phyloP scores from a whole-genome alignment of 2,329 filamentous ascomycete genomes.

The Amauroascus verrucosus region DNA sequence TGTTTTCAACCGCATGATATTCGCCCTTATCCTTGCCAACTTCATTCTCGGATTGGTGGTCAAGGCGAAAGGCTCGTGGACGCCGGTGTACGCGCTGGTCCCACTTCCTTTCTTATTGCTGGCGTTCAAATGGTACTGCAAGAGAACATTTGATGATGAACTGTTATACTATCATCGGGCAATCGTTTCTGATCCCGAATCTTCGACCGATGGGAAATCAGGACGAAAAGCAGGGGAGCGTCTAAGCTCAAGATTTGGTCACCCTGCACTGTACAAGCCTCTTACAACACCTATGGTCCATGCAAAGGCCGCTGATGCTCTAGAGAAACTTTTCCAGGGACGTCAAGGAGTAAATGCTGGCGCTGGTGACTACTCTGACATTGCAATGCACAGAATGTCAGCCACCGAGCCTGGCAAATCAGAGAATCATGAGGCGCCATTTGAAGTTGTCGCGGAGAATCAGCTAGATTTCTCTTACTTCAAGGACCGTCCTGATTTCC shows the following conservation, averaged over 20 bases:
- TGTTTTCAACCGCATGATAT: constrained; percentile 84
- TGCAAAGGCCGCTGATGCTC: constrained; percentile 73
- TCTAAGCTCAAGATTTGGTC: constrained; percentile 70
- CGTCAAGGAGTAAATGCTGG: constrained; percentile 57
- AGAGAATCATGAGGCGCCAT: constrained; percentile 50
- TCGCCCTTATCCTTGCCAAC: constrained; percentile 68
- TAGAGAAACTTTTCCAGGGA: constrained; percentile 77
- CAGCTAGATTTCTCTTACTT: constrained; percentile 85
- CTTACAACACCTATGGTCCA: constrained; percentile 94
- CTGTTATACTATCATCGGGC: constrained; percentile 70
- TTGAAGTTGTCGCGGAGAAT: constrained; percentile 79
- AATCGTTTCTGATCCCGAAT: constrained; percentile 45
- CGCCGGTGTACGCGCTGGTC: constrained; percentile 57
- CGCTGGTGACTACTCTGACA: constrained; percentile 55
- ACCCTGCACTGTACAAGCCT: constrained; percentile 80
- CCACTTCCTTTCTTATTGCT: constrained; percentile 71
- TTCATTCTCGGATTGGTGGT: constrained; percentile 66
- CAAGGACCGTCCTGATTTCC: constrained; percentile 82
- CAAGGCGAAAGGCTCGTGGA: constrained; percentile 56
- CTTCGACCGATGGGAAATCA: constrained; percentile 26
- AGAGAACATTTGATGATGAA: constrained; percentile 61
- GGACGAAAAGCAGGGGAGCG: constrained; percentile 45
- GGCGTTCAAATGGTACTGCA: constrained; percentile 79
- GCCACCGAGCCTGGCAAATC: constrained; percentile 47
- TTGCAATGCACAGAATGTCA: constrained; percentile 69